These are phyloP conservation scores for Eurotiales sp. DNA, from an alignment of 2,329 filamentous ascomycete genomes.

Conservation along the genomic window DNA sequence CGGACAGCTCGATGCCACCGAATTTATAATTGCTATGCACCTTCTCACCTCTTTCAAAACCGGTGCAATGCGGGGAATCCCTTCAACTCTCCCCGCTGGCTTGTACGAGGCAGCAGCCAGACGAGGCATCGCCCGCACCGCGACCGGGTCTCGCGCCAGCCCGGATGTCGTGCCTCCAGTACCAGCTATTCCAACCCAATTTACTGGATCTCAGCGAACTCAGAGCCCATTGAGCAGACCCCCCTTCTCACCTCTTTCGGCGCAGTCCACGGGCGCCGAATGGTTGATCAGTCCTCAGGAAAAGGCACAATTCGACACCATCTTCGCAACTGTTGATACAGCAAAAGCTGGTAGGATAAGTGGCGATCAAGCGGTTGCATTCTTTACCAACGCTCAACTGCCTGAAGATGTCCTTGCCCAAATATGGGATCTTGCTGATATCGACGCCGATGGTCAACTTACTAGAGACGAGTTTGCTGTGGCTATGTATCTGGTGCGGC, in stretches of 20 bases:
- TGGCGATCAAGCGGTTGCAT: constrained; percentile 89
- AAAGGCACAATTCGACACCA: constrained; percentile 80
- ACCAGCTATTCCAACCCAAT: constrained; percentile 73
- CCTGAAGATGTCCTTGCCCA: constrained; percentile 85
- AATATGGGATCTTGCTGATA: constrained; percentile 96
- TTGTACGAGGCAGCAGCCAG: constrained; percentile 87
- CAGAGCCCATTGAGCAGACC: constrained; percentile 56
- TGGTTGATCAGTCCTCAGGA: constrained; percentile 83
- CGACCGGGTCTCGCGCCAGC: constrained; percentile 50
- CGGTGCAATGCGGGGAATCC: constrained; percentile 72
- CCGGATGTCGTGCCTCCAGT: constrained; percentile 50
- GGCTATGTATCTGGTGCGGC: constrained; percentile 93
- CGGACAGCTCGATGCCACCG: constrained; percentile 77
- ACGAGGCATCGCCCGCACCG: constrained; percentile 51
- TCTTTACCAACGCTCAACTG: constrained; percentile 88
- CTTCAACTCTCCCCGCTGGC: constrained; percentile 73
- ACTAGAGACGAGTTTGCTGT: constrained; percentile 91
- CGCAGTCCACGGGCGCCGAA: constrained; percentile 59
- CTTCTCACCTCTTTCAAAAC: constrained; percentile 87
- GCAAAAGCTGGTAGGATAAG: constrained; percentile 77
- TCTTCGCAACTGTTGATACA: constrained; percentile 82
- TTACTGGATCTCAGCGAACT: constrained; percentile 60
- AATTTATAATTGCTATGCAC: constrained; percentile 99
- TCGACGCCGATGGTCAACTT: constrained; percentile 82
- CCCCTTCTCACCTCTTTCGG: constrained; percentile 50